phyloP scores from a whole-genome alignment of 2,329 filamentous ascomycete species.

The Colletotrichum sp. region DNA sequence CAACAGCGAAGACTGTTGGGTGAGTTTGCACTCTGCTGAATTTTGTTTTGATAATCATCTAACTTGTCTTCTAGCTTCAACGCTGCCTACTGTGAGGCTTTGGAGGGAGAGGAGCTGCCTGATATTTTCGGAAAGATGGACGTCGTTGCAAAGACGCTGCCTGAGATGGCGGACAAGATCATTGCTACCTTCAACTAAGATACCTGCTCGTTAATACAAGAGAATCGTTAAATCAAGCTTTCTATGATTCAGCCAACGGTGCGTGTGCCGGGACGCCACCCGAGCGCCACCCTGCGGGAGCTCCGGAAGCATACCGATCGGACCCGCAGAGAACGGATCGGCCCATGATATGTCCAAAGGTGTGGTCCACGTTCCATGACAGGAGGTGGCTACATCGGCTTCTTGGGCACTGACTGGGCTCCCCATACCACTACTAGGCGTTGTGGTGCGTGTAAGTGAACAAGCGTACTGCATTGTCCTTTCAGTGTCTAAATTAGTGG shows the following conservation, averaged over 20 bases:
- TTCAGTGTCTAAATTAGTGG: neutral
- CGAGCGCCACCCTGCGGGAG: neutral
- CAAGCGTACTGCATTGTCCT: neutral
- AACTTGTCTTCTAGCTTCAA: constrained; percentile 37
- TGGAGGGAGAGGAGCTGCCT: constrained; percentile 4
- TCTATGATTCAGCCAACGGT: neutral
- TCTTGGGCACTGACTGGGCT: neutral
- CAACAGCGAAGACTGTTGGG: constrained; percentile 52
- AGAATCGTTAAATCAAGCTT: neutral
- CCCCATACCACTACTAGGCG: neutral
- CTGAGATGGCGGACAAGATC: constrained; percentile 50
- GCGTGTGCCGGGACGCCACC: neutral
- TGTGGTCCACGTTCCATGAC: rapidly evolving
- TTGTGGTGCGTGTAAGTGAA: neutral
- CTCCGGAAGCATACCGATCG: neutral
- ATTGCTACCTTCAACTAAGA: constrained; percentile 26
- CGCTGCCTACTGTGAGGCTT: constrained; percentile 54
- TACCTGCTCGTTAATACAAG: neutral
- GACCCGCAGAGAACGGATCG: neutral
- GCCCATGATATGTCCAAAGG: neutral
- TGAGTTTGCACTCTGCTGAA: no score
- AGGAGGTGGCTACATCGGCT: neutral
- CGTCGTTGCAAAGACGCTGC: constrained; percentile 49
- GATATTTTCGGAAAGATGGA: constrained; percentile 54
- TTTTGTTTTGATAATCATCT: no score